Evolutionary conservation across 768 basidiomycete species (phyloP), one percentile per base, ranked within the genome.

Genomic region (Pleurotus sapidus): DNA sequence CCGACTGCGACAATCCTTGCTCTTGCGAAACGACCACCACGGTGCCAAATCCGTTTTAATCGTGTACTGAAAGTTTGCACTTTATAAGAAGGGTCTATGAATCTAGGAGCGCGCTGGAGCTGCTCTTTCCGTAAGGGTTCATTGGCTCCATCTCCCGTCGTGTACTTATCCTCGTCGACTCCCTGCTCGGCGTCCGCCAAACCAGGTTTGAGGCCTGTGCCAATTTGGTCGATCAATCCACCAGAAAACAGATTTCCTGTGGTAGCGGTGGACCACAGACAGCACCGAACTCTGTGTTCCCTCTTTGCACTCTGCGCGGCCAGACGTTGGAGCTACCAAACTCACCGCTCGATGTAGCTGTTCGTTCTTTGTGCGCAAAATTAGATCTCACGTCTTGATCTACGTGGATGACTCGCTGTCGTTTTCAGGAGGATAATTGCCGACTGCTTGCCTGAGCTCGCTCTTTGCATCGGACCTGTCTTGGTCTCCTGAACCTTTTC

Each of bases 61-160:
- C 6, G 5, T 7, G 6, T 30, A 30, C 30, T 11, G 9, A 9
- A 11, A 9, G 11, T 9, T 34, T 20, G 20, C 20, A 20, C 1
- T 20, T 20, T 20, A 20, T 34, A 8, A 34, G 9, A 34, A 11
- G 9, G 3, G 30, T 34, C 11, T 34, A 34, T 3, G 3, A 11
- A 34, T 34, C 30, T 3, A 34, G 9, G 15, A 25, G 11, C 1
- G 30, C 49, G n/a, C 34, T 25, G 9, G 34, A 20, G 17, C 49
- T 50, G n/a, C 49, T 50, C 30, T 50, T 50, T 25, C 49, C 49
- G 17, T 50, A 50, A 5, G n/a, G 49, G 20, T 50, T 50, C 27
- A 50, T 34, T 20, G 25, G 25, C 18, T 50, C 49, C 4, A 34
- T 34, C 3, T 11, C 30, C 17, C 49, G 49, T 8, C 49, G 34